Base-by-base conservation (phyloP, 176 grass and related monocot species). In the Triticum turgidum region DNA sequence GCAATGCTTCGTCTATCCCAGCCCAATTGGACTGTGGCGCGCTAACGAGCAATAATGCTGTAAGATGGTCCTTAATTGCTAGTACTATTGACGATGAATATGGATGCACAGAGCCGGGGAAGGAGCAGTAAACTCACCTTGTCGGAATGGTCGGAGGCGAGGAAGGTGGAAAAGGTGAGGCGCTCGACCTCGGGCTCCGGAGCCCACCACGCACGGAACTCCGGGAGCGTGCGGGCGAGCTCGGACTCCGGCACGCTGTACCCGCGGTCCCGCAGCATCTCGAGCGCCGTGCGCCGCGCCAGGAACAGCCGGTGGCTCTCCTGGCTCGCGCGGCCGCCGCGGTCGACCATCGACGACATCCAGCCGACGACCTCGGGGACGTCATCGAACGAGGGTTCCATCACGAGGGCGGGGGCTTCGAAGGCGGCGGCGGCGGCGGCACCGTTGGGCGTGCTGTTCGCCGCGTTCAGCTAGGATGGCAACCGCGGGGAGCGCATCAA, bases 191-290 rank as follows among this genome's bases (percentile, higher is more conserved):
- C 83, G 4, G 86, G 86, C 11, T 54, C 80, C 21, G 81, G 63
- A 0, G 73, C 87, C 78, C 90, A 98, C 90, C 89, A 91, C 37
- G 90, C 74, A 20, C 96, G 90, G 92, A 98, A 98, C 89, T 92
- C 88, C 27, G 89, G 80, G 41, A 96, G 96, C 9, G 87, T 91
- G 69, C 89, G 82, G 24, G 87, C 67, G 76, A 96, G 67, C 39
- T 91, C 88, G 14, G 33, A 66, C 69, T 91, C 88, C 45, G 76
- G 70, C 20, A 98, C 86, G 52, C 14, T 29, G 82, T 92, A 92
- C 51, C 92, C 90, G 25, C 96, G 96, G 84, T 98, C 93, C 15
- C 90, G 91, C 32, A 98, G 88, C 93, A 98, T 98, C 90, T 98
- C 93, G 68, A 96, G 82, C 58, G 83, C 85, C 62, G 96, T 98